phyloP scores from a whole-genome alignment of 2,329 filamentous ascomycete species.

The Pseudogymnoascus sp. region DNA sequence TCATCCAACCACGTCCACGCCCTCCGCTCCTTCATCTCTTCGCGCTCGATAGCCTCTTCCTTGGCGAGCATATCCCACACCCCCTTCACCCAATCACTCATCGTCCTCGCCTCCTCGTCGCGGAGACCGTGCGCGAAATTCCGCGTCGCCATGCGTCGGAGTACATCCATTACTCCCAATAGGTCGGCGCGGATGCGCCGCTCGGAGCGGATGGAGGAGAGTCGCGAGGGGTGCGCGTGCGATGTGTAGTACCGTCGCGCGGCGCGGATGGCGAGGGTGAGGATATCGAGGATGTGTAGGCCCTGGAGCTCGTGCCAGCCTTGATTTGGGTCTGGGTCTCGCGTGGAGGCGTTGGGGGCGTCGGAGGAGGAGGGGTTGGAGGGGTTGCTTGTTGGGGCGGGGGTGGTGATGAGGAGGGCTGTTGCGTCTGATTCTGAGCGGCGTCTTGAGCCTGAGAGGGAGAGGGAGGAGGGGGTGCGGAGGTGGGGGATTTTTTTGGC shows the following conservation, averaged over 20 bases:
- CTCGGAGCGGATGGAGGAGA: conserved; percentile 82
- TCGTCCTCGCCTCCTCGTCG: conserved; percentile 65
- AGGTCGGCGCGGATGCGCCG: conserved; percentile 76
- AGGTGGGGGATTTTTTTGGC: conserved; percentile 29
- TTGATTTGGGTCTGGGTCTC: conserved; percentile 34
- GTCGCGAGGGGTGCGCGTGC: conserved; percentile 75
- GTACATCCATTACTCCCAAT: conserved; percentile 75
- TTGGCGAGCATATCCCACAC: conserved; percentile 67
- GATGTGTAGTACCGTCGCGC: conserved; percentile 95
- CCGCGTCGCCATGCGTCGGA: conserved; percentile 84
- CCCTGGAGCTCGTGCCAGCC: conserved; percentile 84
- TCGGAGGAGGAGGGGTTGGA: conserved; percentile 5
- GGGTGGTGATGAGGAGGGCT: background rate
- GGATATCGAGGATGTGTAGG: conserved; percentile 82
- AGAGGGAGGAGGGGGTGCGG: conserved; percentile 16
- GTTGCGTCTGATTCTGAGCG: conserved; percentile 11
- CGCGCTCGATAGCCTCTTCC: conserved; percentile 69
- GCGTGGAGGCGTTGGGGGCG: conserved; percentile 14
- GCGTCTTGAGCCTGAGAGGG: background rate
- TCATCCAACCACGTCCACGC: conserved; percentile 71
- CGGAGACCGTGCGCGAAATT: conserved; percentile 78
- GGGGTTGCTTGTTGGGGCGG: background rate
- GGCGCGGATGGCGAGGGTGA: conserved; percentile 89
- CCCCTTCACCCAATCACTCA: conserved; percentile 69
- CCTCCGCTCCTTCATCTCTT: conserved; percentile 55